These are phyloP conservation scores for Leptographium flavum DNA, from an alignment of 2,329 filamentous ascomycete species.

Conservation along the genomic window DNA sequence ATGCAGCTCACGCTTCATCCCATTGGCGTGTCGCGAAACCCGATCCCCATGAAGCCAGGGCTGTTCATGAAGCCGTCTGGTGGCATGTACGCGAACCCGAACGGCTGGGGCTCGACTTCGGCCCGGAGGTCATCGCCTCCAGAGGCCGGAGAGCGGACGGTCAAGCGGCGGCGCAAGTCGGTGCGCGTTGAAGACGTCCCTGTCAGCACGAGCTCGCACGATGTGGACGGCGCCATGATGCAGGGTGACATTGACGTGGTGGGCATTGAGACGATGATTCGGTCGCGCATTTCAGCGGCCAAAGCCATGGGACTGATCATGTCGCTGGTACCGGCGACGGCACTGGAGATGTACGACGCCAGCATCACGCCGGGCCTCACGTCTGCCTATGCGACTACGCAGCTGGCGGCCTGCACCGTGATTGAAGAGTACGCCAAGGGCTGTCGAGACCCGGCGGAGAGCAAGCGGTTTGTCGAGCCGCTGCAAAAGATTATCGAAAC, in stretches of 20 bases:
- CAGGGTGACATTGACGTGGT: slow-evolving; percentile 93
- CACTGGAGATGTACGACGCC: slow-evolving; percentile 49
- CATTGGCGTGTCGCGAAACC: slow-evolving; percentile 80
- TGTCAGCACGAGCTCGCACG: slow-evolving; percentile 59
- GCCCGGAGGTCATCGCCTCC: slow-evolving; percentile 36
- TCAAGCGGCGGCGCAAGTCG: slow-evolving; percentile 69
- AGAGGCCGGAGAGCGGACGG: slow-evolving; percentile 44
- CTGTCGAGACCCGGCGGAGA: slow-evolving; percentile 26
- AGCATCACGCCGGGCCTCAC: slow-evolving; percentile 51
- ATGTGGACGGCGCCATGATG: slow-evolving; percentile 96
- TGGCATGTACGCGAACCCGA: slow-evolving; percentile 52
- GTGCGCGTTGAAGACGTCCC: slow-evolving; percentile 63
- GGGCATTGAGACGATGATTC: slow-evolving; percentile 73
- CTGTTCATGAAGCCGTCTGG: slow-evolving; percentile 92
- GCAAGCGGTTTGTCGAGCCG: slow-evolving; percentile 46
- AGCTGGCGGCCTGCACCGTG: slow-evolving; percentile 69
- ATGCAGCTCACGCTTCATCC: slow-evolving; percentile 78
- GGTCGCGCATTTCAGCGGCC: slow-evolving; percentile 78
- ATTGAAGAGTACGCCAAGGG: slow-evolving; percentile 77
- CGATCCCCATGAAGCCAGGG: slow-evolving; percentile 78
- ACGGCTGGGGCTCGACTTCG: slow-evolving; percentile 26
- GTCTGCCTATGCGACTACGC: slow-evolving; percentile 70
- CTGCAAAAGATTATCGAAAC: slow-evolving; percentile 67
- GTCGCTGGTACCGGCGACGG: slow-evolving; percentile 53
- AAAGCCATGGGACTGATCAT: slow-evolving; percentile 77